A percentile compares a stretch with the other conserved stretches of the same genome.
Evolutionary conservation across 2,329 filamentous ascomycete species (phyloP).

Genomic region (Claviceps sp.): DNA sequence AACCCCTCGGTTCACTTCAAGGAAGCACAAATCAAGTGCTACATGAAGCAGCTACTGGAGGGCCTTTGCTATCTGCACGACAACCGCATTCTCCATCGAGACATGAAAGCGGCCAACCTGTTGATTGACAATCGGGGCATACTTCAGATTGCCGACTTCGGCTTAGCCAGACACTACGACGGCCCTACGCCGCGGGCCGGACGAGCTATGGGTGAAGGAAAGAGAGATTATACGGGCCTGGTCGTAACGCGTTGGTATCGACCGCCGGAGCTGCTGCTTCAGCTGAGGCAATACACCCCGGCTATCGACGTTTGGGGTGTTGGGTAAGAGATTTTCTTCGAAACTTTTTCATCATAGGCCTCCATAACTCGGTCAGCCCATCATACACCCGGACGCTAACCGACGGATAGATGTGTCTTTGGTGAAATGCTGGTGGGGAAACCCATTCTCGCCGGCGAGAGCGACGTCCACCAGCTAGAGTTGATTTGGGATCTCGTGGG

Average conservation of each 20-base stretch:
- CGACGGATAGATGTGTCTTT: constrained; percentile 71
- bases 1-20: constrained; percentile 83
- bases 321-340: constrained; percentile 44
- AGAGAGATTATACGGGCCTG: constrained; percentile 85
- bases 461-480: constrained; percentile 78
- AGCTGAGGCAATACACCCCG: constrained; percentile 84
- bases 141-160: constrained; percentile 94
- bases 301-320: constrained; percentile 98
- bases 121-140: constrained; percentile 91
- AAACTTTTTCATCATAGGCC: not conserved
- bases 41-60: constrained; percentile 84
- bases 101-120: constrained; percentile 98
- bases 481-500: constrained; percentile 91
- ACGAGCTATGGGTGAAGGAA: constrained; percentile 69
- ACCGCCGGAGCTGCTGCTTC: constrained; percentile 81
- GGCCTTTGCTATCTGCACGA: constrained; percentile 85
- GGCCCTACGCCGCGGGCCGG: constrained; percentile 66
- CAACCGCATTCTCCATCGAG: constrained; percentile 79
- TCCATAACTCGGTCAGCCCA: not conserved
- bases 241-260: constrained; percentile 97
- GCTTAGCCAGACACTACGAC: constrained; percentile 85
- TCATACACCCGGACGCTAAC: constrained; percentile 10
- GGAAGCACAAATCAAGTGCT: constrained; percentile 92
- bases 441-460: constrained; percentile 82
- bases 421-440: constrained; percentile 94